Evolutionary conservation across 1,139 yeast species (phyloP), one percentile per base, ranked within the genome.

Genomic region (Hyphopichia wangnamkhiaoensis): DNA sequence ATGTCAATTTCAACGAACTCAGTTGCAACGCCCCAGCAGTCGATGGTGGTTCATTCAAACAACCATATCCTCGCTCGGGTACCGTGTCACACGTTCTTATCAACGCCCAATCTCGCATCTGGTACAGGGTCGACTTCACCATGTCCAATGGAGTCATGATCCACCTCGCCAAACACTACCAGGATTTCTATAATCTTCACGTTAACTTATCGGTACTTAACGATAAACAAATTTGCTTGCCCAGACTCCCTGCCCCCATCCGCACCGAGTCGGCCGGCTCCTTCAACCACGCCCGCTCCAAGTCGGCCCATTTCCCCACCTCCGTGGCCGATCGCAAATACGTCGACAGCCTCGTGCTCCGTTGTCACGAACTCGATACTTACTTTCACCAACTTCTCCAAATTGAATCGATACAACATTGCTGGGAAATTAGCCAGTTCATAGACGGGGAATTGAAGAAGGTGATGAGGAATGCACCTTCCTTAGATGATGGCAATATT

Each of bases 181-280:
- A 65, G 46, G 68, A 67, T 38, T 63, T 67, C 37, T 65, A 65
- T 49, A 56, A 63, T 33, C 50, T 67, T 15, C 71, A 67, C 46
- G 48, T 54, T 17, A 38, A 51, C 28, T 47, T 65, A 32, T 49
- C 57, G 31, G 50, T 40, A 12, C 21, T 34, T 4, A 31, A 34
- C 27, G 41, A 48, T 27, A 33, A 32, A 19, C 42, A 47, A 9
- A 13, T 34, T 13, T 40, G 42, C 6, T 48, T 71, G 16, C 75
- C 75, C 4, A 59, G 56, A 37, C 54, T 70, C 27, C 76, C 76
- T 0, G 68, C 64, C 32, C 76, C 75, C 9, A 55, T 66, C 23
- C 13, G 34, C 8, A 32, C 34, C 9, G 28, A 32, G 19, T 16
- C 62, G 56, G 33, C 31, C n/a, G 25, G 14, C 26, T 26, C 34